These are phyloP conservation scores for Volvox africanus DNA, from an alignment of 139 green algal species.

Conservation along the genomic window DNA sequence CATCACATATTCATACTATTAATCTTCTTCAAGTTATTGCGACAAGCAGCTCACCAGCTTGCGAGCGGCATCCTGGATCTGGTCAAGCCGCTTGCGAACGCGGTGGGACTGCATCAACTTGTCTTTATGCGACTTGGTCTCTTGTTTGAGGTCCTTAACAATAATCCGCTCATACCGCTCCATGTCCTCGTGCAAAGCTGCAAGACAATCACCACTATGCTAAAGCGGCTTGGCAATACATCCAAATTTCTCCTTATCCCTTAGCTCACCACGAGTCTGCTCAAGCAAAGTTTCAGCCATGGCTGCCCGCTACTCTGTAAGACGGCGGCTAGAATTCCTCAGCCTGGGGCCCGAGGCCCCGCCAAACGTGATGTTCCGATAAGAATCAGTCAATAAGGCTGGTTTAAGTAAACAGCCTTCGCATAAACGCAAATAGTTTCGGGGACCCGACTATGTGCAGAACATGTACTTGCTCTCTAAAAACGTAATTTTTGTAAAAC, in stretches of 20 bases:
- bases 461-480: too few species aligned
- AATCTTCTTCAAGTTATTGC: too few species aligned
- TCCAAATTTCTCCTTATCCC: background rate
- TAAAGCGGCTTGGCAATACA: background rate
- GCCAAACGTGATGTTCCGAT: background rate
- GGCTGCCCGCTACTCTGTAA: background rate
- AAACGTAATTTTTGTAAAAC: too few species aligned
- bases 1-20: too few species aligned
- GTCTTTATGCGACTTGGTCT: constrained; percentile 85
- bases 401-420: too few species aligned
- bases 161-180: constrained; percentile 91
- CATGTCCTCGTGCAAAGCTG: constrained; percentile 92
- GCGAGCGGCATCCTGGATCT: constrained; percentile 75
- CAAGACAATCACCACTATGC: background rate
- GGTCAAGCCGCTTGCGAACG: constrained; percentile 86
- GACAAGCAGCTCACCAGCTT: constrained; percentile 80
- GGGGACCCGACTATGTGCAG: too few species aligned
- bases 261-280: constrained; percentile 83
- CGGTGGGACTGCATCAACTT: constrained; percentile 83
- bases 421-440: too few species aligned
- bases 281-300: constrained; percentile 94
- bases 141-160: constrained; percentile 86
- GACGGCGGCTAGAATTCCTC: background rate
- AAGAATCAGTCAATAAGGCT: too few species aligned
- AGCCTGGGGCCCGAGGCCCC: constrained; percentile 22